These are phyloP conservation scores for Cinnamomum micranthum DNA, from an alignment of 164 flowering plant species.

Conservation along the genomic window DNA sequence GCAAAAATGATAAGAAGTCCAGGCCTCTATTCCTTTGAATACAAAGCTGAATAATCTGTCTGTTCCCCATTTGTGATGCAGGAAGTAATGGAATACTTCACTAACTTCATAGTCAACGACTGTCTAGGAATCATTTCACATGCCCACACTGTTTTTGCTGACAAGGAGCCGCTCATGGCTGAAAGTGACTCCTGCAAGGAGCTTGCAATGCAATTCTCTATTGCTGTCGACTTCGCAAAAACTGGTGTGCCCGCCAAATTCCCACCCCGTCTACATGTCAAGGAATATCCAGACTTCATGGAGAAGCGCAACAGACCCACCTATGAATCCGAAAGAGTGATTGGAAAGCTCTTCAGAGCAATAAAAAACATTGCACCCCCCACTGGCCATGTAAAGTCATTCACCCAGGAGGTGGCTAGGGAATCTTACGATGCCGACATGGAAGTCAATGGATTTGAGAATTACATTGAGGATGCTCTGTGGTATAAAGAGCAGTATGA, in stretches of 20 bases:
- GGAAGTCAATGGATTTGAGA: constrained; percentile 71
- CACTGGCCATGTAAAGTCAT: constrained; percentile 24
- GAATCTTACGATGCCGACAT: constrained; percentile 60
- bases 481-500: constrained; percentile 61
- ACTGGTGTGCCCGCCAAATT: constrained; percentile 84
- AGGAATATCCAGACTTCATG: constrained; percentile 90
- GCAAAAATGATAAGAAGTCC: neutral
- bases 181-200: constrained; percentile 44
- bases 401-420: constrained; percentile 53
- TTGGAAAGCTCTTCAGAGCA: constrained; percentile 45
- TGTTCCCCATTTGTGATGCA: constrained; percentile 18
- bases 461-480: constrained; percentile 60
- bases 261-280: constrained; percentile 45
- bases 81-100: constrained; percentile 73
- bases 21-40: neutral
- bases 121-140: constrained; percentile 77
- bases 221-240: constrained; percentile 86
- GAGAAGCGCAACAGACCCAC: constrained; percentile 69
- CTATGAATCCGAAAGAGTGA: constrained; percentile 42
- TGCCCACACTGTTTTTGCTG: constrained; percentile 75
- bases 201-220: constrained; percentile 60
- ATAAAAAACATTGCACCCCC: constrained; percentile 48
- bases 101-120: constrained; percentile 75
- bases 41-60: neutral
- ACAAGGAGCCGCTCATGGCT: constrained; percentile 45